Conservation (phyloP, 192 early-diverging fungal genomes). For the Entomortierella parvispora region DNA sequence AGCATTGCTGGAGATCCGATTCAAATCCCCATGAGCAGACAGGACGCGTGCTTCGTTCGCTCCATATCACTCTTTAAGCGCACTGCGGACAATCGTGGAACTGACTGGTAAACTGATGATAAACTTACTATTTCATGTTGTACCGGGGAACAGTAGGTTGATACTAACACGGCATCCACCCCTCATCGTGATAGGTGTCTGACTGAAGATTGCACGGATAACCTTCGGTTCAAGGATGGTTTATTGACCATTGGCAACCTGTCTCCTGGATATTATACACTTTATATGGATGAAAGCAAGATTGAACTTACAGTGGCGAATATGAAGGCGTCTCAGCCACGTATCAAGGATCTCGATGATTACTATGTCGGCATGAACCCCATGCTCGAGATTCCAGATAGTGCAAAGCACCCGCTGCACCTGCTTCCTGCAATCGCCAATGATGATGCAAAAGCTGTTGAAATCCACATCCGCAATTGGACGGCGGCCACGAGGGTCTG, state of each 20-base stretch:
- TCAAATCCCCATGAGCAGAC: constrained; percentile 10
- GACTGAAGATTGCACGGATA: constrained; percentile 14
- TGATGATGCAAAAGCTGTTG: neutral
- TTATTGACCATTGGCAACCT: constrained; percentile 17
- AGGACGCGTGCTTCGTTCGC: constrained; percentile 4
- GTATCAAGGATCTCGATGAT: constrained; percentile 12
- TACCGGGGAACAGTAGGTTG: too few relatives aligned
- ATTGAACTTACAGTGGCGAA: constrained; percentile 14
- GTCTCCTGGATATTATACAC: constrained; percentile 25
- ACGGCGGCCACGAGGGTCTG: constrained; percentile 16
- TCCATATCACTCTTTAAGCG: constrained; percentile 20
- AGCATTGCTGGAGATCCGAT: constrained; percentile 19
- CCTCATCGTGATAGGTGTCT: constrained; percentile 5
- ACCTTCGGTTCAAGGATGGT: constrained; percentile 12
- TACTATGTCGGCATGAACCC: constrained; percentile 18
- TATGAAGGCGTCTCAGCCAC: neutral
- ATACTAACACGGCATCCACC: too few relatives aligned
- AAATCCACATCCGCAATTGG: constrained; percentile 34
- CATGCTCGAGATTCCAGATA: constrained; percentile 24
- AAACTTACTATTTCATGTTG: too few relatives aligned
- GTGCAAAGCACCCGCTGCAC: constrained; percentile 20
- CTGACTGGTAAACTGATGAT: constrained; percentile 5
- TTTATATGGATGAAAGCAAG: neutral
- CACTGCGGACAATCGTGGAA: neutral
- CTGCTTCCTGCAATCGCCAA: constrained; percentile 2